Evolutionary conservation across 441 rosid species (phyloP).

Genomic region (Iberis amara): DNA sequence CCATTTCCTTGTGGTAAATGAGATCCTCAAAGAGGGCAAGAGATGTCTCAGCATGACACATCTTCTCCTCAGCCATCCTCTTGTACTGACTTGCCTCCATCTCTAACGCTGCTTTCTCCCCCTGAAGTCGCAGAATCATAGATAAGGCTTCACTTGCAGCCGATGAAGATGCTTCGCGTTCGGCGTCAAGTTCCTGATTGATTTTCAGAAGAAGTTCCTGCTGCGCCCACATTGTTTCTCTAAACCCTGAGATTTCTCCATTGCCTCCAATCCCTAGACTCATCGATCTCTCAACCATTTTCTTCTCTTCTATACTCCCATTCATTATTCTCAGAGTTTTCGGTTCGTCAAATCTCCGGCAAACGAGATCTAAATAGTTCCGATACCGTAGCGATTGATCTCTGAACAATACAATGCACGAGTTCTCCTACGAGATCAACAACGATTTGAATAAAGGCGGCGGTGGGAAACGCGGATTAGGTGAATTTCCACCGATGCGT

Average conservation of each 20-base stretch:
- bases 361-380: no score
- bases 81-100: constrained; percentile 90
- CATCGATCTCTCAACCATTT: constrained; percentile 35
- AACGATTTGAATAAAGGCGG: background rate
- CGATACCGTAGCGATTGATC: no score
- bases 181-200: constrained; percentile 61
- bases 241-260: constrained; percentile 38
- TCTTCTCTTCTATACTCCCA: constrained; percentile 1
- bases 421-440: no score
- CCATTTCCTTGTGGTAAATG: constrained; percentile 75
- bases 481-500: background rate
- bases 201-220: constrained; percentile 74
- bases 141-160: constrained; percentile 83
- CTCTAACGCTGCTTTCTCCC: constrained; percentile 63
- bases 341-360: no score
- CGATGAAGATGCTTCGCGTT: constrained; percentile 72
- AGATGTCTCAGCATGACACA: constrained; percentile 73
- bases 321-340: no score
- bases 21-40: constrained; percentile 61
- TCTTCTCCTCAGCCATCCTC: constrained; percentile 83
- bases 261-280: constrained; percentile 33
- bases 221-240: constrained; percentile 63
- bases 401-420: no score
- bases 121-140: constrained; percentile 80
- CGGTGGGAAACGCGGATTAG: constrained; percentile 1